Percentiles rank a stretch among this genome's conserved stretches.
These are phyloP conservation scores for Herpotrichia juniperi DNA, from an alignment of 2,329 filamentous ascomycete genomes.

Conservation along the genomic window DNA sequence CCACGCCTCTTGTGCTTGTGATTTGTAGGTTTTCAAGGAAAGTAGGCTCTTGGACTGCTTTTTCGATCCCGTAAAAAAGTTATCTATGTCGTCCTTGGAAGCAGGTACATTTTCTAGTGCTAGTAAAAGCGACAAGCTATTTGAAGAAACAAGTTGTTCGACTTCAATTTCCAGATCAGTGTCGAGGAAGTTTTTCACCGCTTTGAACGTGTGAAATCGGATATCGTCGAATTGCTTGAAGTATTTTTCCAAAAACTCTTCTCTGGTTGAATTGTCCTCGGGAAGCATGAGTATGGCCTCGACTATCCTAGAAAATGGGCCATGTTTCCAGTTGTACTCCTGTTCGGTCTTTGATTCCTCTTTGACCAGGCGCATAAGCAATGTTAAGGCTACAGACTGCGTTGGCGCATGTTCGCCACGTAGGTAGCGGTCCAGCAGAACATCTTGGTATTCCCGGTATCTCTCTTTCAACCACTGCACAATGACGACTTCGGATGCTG, in stretches of 20 bases:
- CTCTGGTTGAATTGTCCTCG: slow-evolving; percentile 64
- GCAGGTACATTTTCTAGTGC: slow-evolving; percentile 74
- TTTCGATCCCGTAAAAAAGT: slow-evolving; percentile 70
- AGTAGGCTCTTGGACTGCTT: slow-evolving; percentile 69
- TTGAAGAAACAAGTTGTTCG: slow-evolving; percentile 47
- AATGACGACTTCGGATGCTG: slow-evolving; percentile 76
- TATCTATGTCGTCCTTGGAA: slow-evolving; percentile 68
- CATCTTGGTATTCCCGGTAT: slow-evolving; percentile 71
- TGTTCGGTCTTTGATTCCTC: slow-evolving; percentile 62
- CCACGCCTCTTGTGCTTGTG: slow-evolving; percentile 85
- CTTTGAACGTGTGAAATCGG: slow-evolving; percentile 79
- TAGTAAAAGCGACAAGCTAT: slow-evolving; percentile 67
- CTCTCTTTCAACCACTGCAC: slow-evolving; percentile 79
- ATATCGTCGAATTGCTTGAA: slow-evolving; percentile 83
- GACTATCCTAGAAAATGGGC: slow-evolving; percentile 70
- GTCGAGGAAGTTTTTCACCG: slow-evolving; percentile 58
- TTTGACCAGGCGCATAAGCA: slow-evolving; percentile 85
- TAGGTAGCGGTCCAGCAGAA: slow-evolving; percentile 65
- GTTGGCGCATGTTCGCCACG: slow-evolving; percentile 64
- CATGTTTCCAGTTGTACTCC: slow-evolving; percentile 70
- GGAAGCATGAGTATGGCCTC: slow-evolving; percentile 64
- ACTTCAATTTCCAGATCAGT: slow-evolving; percentile 30
- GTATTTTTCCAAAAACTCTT: slow-evolving; percentile 79
- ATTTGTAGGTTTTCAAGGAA: slow-evolving; percentile 74
- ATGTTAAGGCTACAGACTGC: slow-evolving; percentile 72